Evolutionary conservation across 805 yeast species (phyloP).

Genomic region (Candida pseudofarinosa): DNA sequence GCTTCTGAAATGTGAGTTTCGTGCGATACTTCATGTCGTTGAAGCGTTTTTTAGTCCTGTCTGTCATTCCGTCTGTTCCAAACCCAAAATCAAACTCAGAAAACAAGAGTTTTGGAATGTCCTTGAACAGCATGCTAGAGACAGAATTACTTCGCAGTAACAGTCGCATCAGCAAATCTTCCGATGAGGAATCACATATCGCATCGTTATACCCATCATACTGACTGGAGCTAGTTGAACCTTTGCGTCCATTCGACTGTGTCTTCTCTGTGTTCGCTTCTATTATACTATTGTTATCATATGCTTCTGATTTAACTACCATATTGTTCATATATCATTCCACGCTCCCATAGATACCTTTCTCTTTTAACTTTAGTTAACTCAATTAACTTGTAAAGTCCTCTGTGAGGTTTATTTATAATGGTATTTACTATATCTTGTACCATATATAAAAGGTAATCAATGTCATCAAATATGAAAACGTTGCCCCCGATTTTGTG

Average conservation of each 20-base stretch:
- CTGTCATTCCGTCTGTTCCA: constrained; percentile 32
- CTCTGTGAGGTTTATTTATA: too few relatives aligned
- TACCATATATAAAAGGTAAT: background rate
- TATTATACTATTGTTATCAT: background rate
- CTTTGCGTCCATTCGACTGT: background rate
- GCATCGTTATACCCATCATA: background rate
- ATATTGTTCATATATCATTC: background rate
- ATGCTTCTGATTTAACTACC: background rate
- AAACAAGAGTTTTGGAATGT: constrained; percentile 33
- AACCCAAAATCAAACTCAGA: constrained; percentile 44
- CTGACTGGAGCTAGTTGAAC: background rate
- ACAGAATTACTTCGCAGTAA: constrained; percentile 20
- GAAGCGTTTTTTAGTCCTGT: constrained; percentile 31
- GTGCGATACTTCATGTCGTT: constrained; percentile 34
- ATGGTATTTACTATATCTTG: too few relatives aligned
- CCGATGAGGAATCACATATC: background rate
- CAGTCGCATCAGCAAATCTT: background rate
- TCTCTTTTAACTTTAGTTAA: too few relatives aligned
- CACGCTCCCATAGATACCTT: too few relatives aligned
- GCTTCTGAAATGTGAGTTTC: constrained; percentile 24
- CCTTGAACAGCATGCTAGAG: constrained; percentile 29
- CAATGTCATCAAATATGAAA: background rate
- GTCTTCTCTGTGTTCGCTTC: background rate
- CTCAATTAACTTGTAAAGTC: too few relatives aligned
- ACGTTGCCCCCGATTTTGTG: background rate